Evolutionary conservation across 1,139 yeast species (phyloP), one percentile per base, ranked within the genome.

Genomic region (Taphrina communis): DNA sequence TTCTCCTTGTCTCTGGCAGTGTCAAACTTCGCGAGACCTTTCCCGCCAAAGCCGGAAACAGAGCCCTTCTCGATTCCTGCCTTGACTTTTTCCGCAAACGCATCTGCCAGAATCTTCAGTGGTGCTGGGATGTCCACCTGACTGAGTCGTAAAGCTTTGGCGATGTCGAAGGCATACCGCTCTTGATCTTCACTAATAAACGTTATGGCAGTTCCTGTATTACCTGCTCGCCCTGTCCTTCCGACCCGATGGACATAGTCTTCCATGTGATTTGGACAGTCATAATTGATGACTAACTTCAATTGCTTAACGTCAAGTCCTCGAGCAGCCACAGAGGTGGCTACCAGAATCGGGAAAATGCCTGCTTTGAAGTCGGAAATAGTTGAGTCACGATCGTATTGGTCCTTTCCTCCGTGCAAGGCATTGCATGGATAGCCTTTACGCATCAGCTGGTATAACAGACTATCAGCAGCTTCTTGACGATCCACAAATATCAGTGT

Each of bases 171-270:
- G 0, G 91, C 89, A 6, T 77, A 77, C 55, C 91, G 80, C 56
- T 86, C 91, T 75, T 94, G 96, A 21, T 80, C 80, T 0, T 84
- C 80, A 0, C 86, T 80, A 1, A 95, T 82, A 73, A 94, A 85
- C 0, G 97, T 89, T 1, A 89, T 80, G 0, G 97, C 97, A 0
- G 85, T 83, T 0, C 99, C 99, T 0, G 77, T 77, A 55, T 83
- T 83, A 0, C 96, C 96, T 0, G 97, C 99, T 71, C 99, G 82
- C 0, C 98, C 99, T 0, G 99, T 95, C 72, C 99, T 82, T 0
- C 99, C 99, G 0, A 93, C 97, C 39, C 99, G 83, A 78, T 94
- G 99, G 6, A 95, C 96, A 75, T 94, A 94, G 76, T 95, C 99
- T 72, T 96, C 98, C 84, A 93, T 84, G 72, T 94, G 97, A 72